Evolutionary conservation across 139 green algal species (phyloP).

Genomic region (Chlorella sp.): DNA sequence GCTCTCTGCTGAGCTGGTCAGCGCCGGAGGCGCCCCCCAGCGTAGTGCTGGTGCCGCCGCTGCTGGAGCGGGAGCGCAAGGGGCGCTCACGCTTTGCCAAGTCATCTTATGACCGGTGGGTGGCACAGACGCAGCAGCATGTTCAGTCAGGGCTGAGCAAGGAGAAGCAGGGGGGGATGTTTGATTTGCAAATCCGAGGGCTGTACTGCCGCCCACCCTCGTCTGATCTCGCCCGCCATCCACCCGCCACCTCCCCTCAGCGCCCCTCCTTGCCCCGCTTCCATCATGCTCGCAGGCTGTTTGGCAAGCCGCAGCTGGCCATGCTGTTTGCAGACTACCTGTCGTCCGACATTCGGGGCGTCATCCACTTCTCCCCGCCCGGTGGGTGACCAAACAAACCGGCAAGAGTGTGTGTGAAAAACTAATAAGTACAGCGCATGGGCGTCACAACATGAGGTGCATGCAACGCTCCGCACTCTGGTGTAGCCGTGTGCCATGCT

Average conservation of each 20-base stretch:
- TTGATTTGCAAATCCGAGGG: too few relatives aligned
- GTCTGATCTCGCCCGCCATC: not conserved
- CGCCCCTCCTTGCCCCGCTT: not conserved
- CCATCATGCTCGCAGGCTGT: constrained; percentile 47
- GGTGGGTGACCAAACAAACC: too few relatives aligned
- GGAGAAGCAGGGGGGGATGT: too few relatives aligned
- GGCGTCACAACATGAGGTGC: too few relatives aligned
- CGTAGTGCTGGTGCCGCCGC: constrained; percentile 49
- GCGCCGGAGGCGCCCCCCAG: constrained; percentile 13
- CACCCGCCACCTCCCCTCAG: not conserved
- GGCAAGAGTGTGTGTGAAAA: too few relatives aligned
- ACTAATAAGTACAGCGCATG: too few relatives aligned
- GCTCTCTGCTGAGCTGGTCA: not conserved
- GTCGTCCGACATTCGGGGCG: not conserved
- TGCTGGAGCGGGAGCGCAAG: constrained; percentile 39
- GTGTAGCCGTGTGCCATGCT: too few relatives aligned
- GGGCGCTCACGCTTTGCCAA: constrained; percentile 60
- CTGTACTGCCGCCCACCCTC: not conserved
- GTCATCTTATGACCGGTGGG: constrained; percentile 54
- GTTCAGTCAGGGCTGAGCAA: too few relatives aligned
- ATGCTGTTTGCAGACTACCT: constrained; percentile 74
- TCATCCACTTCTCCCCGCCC: constrained; percentile 50
- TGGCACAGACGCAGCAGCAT: not conserved
- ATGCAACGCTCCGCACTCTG: too few relatives aligned
- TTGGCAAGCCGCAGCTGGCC: constrained; percentile 60